These are phyloP conservation scores for Marsdenia floribunda DNA, from an alignment of 257 asterid species.

Conservation along the genomic window DNA sequence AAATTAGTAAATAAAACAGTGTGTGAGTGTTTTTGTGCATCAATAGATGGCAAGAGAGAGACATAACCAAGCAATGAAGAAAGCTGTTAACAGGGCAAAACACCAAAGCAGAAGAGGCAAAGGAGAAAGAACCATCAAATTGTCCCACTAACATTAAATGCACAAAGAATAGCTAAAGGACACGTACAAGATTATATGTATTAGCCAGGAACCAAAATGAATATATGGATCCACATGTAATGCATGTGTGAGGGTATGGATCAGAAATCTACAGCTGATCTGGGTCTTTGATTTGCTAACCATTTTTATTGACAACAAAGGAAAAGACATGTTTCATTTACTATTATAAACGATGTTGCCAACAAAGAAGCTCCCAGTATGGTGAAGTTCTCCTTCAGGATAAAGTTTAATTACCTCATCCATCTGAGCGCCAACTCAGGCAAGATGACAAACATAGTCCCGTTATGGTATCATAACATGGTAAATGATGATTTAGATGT, in stretches of 20 bases:
- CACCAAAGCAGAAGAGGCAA: background rate
- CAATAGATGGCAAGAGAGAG: constrained; percentile 1
- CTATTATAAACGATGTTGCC: background rate
- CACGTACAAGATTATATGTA: background rate
- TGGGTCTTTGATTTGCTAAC: background rate
- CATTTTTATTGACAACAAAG: background rate
- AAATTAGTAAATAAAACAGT: background rate
- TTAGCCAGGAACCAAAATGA: background rate
- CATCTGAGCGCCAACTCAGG: background rate
- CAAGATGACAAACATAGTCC: background rate
- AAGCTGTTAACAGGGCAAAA: background rate
- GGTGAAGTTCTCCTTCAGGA: background rate
- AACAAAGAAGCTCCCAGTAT: background rate
- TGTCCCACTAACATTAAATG: background rate
- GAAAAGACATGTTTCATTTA: background rate
- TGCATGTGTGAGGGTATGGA: background rate
- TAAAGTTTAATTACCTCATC: background rate
- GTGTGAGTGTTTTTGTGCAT: background rate
- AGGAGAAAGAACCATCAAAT: background rate
- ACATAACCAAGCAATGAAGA: constrained; percentile 1
- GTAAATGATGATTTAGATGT: background rate
- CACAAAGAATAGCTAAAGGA: background rate
- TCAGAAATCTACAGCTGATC: background rate
- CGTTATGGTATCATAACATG: background rate
- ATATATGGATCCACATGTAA: background rate